phyloP scores from a whole-genome alignment of 768 basidiomycete species.

The Lactarius quietus region DNA sequence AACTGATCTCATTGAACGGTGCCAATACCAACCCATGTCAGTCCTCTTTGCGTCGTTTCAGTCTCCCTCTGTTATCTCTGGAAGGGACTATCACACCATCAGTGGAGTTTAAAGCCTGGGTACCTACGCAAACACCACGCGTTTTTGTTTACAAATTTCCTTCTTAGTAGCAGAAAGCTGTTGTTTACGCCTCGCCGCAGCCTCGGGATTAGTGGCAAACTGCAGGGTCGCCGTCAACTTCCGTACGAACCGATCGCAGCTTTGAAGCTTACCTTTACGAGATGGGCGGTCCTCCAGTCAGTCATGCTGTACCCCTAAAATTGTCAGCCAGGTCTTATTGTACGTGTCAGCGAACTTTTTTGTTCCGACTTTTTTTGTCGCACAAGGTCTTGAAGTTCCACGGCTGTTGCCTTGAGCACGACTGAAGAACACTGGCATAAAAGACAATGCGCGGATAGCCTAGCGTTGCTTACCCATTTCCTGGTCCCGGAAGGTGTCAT shows the following conservation, averaged over 20 bases:
- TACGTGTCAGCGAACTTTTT: slow-evolving; percentile 73
- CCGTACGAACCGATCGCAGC: neutral
- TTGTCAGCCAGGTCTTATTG: too few species aligned
- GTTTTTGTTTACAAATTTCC: slow-evolving; percentile 81
- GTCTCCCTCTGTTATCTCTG: slow-evolving; percentile 49
- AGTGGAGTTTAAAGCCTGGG: slow-evolving; percentile 1
- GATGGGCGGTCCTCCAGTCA: slow-evolving; percentile 57
- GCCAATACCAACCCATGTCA: slow-evolving; percentile 17
- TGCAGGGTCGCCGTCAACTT: slow-evolving; percentile 34
- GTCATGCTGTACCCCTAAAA: slow-evolving; percentile 60
- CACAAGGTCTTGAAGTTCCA: slow-evolving; percentile 83
- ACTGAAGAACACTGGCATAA: slow-evolving; percentile 45
- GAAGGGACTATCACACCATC: slow-evolving; percentile 5
- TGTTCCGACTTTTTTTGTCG: slow-evolving; percentile 85
- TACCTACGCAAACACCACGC: slow-evolving; percentile 54
- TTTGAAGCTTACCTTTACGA: slow-evolving; percentile 41
- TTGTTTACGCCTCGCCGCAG: slow-evolving; percentile 68
- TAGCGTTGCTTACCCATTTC: slow-evolving; percentile 60
- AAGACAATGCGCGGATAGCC: neutral
- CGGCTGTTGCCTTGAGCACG: slow-evolving; percentile 74
- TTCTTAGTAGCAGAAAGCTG: slow-evolving; percentile 75
- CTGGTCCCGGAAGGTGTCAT: slow-evolving; percentile 74
- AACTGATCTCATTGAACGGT: neutral
- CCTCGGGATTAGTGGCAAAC: slow-evolving; percentile 68
- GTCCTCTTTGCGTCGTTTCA: slow-evolving; percentile 44